Evolutionary conservation across 768 basidiomycete genomes (phyloP), one percentile per base, ranked within the genome.

Genomic region (Chlorophyllum brunneum): DNA sequence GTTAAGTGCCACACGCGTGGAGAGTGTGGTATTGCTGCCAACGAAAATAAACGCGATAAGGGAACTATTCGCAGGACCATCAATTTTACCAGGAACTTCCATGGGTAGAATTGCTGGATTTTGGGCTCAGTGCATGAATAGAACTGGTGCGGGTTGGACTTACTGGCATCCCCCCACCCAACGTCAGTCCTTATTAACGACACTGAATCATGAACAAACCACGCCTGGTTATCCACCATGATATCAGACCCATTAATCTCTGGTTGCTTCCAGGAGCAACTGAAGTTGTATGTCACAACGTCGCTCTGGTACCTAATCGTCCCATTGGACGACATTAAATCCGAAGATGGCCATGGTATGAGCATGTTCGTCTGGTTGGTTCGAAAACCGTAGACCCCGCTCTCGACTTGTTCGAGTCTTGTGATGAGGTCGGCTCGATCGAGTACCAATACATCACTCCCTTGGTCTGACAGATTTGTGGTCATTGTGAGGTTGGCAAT

Each of bases 401-500:
- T 51, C 16, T 51, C 49, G 22, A 51, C n/a, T 5, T 16, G 39
- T 22, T 51, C 49, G 3, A 42, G 22, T n/a, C 40, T 18, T 24
- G 31, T 51, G 27, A 51, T 33, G 4, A 34, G 27, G 24, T 42
- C 24, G 7, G 40, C 49, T 5, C 40, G 39, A 20, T 49, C 48
- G 2, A 11, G 4, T 1, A 22, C 27, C 5, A 48, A 7, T 5
- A n/a, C 15, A 37, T 10, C 15, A 4, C 27, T 5, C 18, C 24
- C 36, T 11, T 27, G n/a, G 6, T 16, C n/a, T 7, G 30, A 11
- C 5, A 26, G 7, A n/a, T 34, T 48, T 20, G 4, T 15, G 2
- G 16, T 33, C 29, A 47, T 31, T 4, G 52, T 46, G 34, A 54
- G 44, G 27, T 54, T 54, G 3, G 52, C 52, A 2, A 54, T 24